Evolutionary conservation across 441 rosid genomes (phyloP).

Genomic region (Eruca vesicaria): DNA sequence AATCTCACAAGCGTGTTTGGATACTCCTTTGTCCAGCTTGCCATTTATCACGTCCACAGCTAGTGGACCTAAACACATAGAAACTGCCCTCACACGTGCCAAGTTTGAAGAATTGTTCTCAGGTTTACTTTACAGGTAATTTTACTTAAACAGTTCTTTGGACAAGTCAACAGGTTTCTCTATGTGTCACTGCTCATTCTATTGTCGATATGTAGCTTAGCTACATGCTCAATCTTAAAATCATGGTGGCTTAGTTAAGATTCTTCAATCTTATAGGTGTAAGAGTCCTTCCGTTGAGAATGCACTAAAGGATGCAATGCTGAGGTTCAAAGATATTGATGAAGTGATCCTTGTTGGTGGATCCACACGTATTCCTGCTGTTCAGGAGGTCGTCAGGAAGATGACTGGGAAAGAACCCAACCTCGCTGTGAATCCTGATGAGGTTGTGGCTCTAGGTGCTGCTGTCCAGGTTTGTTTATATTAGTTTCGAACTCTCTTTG

Average conservation of each 20-base stretch:
- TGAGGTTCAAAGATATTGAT: conserved; percentile 74
- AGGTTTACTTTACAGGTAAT: conserved; percentile 85
- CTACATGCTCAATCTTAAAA: too few species aligned
- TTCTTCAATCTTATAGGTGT: conserved; percentile 44
- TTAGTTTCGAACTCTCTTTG: too few species aligned
- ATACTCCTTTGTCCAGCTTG: conserved; percentile 60
- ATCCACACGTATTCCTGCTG: conserved; percentile 91
- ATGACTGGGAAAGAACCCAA: conserved; percentile 90
- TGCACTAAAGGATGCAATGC: conserved; percentile 82
- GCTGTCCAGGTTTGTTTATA: too few species aligned
- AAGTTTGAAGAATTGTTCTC: conserved; percentile 88
- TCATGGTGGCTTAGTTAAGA: neutral
- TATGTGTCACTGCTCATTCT: neutral
- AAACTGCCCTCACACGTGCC: too few species aligned
- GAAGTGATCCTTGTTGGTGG: conserved; percentile 99
- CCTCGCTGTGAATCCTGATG: too few species aligned
- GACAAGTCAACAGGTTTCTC: too few species aligned
- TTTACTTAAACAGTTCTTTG: neutral
- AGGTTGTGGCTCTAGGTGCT: too few species aligned
- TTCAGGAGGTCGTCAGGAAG: conserved; percentile 81
- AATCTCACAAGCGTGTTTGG: too few species aligned
- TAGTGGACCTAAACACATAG: conserved; percentile 97
- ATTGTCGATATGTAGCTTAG: too few species aligned
- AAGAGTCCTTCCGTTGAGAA: conserved; percentile 85
- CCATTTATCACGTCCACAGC: conserved; percentile 99